Conservation (phyloP, 768 basidiomycete species). For the Pholiota molesta region DNA sequence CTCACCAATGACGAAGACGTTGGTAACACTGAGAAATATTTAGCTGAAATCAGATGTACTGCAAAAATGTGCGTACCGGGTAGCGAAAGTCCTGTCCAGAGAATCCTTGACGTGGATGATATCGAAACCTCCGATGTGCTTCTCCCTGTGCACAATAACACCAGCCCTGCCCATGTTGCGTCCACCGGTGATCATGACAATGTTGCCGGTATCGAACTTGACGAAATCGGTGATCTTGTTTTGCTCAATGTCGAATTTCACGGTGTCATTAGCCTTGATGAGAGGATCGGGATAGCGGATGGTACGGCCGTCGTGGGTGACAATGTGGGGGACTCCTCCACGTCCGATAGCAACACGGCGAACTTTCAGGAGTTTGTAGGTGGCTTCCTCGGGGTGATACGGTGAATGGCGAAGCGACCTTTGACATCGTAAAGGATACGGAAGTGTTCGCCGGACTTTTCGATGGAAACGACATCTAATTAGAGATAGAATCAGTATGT, state of each 20-base stretch:
- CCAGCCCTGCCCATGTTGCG: constrained; percentile 99
- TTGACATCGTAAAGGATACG: constrained; percentile 99
- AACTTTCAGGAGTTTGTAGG: constrained; percentile 96
- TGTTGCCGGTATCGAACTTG: constrained; percentile 97
- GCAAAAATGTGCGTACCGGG: constrained; percentile 66
- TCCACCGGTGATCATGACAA: constrained; percentile 97
- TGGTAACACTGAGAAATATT: constrained; percentile 68
- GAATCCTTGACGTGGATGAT: constrained; percentile 98
- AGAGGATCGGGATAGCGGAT: constrained; percentile 98
- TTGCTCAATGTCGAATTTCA: constrained; percentile 96
- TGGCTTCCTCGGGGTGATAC: constrained; percentile 97
- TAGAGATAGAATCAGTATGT: constrained; percentile 3
- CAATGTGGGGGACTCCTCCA: constrained; percentile 94
- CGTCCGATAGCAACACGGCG: constrained; percentile 88
- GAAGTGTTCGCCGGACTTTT: constrained; percentile 99
- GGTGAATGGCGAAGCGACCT: constrained; percentile 99
- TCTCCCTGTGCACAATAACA: constrained; percentile 94
- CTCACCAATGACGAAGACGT: constrained; percentile 98
- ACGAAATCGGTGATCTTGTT: constrained; percentile 91
- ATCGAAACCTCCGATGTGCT: constrained; percentile 98
- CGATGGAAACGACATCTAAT: constrained; percentile 92
- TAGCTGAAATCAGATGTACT: background rate
- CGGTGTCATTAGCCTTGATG: constrained; percentile 96
- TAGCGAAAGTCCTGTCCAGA: constrained; percentile 94
- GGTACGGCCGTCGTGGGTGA: constrained; percentile 99